Evolutionary conservation across 2,329 filamentous ascomycete species (phyloP), one percentile per base, ranked within the genome.

Genomic region (Colletotrichum graminicola): DNA sequence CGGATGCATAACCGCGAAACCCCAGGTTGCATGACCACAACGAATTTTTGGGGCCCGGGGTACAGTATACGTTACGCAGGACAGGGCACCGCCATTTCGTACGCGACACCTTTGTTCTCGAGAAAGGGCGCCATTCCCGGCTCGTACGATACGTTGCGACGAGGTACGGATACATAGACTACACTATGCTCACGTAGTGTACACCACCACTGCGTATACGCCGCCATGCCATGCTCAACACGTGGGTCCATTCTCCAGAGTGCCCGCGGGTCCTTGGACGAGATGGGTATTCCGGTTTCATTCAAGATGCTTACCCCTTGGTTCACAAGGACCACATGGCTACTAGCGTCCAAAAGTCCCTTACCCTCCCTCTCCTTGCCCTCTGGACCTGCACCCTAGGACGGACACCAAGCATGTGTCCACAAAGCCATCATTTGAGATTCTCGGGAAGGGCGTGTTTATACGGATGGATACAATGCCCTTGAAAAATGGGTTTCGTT

Each of bases 381-480:
- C 34, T 16, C 21, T 55, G 10, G 32, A 39, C 41, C 49, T 21
- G 49, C 51, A 36, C 23, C 18, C 16, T 43, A 21, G 18, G 3
- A 45, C 11, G 18, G 3, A 45, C 11, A n/a, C 45, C 26, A 23
- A 18, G 43, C 29, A 14, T 34, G 6, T 61, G 36, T 61, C 54
- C 32, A 43, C 23, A 29, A 39, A 66, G 14, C 18, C 6, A n/a
- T 32, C 18, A 16, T 47, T 26, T 14, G 41, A 39, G 6, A 56
- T n/a, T 1, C 21, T n/a, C 11, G 49, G 60, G 52, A 39, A 29
- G 21, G 45, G 45, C 26, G 32, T 66, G 43, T 23, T 69, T 66
- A 62, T 61, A n/a, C n/a, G n/a, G n/a, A n/a, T n/a, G n/a, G n/a
- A n/a, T n/a, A 61, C 55, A 69, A 66, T 54, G 18, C 39, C 47